These are phyloP conservation scores for Phoenix roebelenii DNA, from an alignment of 176 grass and related monocot species.

Conservation along the genomic window DNA sequence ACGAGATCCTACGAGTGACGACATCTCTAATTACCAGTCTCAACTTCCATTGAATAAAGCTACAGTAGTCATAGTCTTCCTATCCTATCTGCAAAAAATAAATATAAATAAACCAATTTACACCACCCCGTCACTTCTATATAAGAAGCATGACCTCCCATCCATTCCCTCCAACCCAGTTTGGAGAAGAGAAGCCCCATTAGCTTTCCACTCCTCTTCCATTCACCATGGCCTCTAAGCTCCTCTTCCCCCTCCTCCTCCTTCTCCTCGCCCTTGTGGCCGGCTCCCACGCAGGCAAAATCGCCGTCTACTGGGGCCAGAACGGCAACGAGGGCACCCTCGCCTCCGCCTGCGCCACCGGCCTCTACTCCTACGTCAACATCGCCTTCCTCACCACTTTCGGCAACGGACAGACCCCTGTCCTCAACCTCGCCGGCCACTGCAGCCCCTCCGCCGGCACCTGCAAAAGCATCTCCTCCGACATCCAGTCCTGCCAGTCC, in stretches of 20 bases:
- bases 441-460: slow-evolving; percentile 19
- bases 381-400: slow-evolving; percentile 54
- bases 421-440: slow-evolving; percentile 56
- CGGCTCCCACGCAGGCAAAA: slow-evolving; percentile 33
- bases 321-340: slow-evolving; percentile 45
- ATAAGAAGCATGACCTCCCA: too few species aligned
- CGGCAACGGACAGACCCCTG: slow-evolving; percentile 40
- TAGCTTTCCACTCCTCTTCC: too few species aligned
- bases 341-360: slow-evolving; percentile 42
- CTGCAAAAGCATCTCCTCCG: slow-evolving; percentile 27
- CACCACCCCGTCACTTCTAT: too few species aligned
- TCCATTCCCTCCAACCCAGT: too few species aligned
- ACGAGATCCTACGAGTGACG: too few species aligned
- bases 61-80: too few species aligned
- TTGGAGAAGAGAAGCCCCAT: too few species aligned
- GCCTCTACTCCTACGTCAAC: slow-evolving; percentile 33
- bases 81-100: too few species aligned
- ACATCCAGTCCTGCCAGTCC: slow-evolving; percentile 46
- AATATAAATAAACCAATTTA: too few species aligned
- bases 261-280: slow-evolving; percentile 19
- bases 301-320: slow-evolving; percentile 78
- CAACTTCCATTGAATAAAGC: too few species aligned
- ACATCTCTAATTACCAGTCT: too few species aligned
- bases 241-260: slow-evolving; percentile 32
- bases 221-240: slow-evolving; percentile 2